Evolutionary conservation across 1,284 basidiomycete genomes (phyloP), one percentile per base, ranked within the genome.

Genomic region (Pterula multifida): DNA sequence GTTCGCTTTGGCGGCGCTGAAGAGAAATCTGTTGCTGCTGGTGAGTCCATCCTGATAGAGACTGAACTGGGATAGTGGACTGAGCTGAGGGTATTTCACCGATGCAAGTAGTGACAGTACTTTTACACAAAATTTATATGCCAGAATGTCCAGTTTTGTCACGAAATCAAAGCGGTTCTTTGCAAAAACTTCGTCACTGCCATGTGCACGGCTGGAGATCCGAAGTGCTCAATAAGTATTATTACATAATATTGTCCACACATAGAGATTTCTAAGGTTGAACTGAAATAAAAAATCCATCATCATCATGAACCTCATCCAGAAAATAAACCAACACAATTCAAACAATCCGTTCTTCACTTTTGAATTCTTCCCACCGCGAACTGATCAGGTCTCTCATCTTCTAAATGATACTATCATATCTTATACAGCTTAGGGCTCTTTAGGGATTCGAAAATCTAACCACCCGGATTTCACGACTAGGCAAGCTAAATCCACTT

Each of bases 311-410:
- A 87, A 85, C 66, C 62, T 89, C 48, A 67, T 71, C 1, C 77
- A 86, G 54, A 85, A 82, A 62, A 76, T 90, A 53, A 59, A 65
- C 1, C 55, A 61, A 13, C 67, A 71, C 51, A 54, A 64, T 22
- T 58, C 68, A 6, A 54, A 62, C 2, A 68, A 64, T 17, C 85
- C 89, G 0, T 91, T 90, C 64, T 92, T 83, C 64, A 85, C 88
- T 6, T 87, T 93, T 67, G 90, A 95, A 65, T 97, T 96, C 76
- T 98, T 98, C 63, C 94, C 94, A 26, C 93, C 94, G 2, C 78
- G 90, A 53, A 97, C 94, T 45, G 85, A 90, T 63, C 85, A 88
- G 72, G 87, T 82, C 54, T 45, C n/a, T 65, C 54, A 6, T 49
- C 19, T 53, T 46, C 49, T 45, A 39, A 32, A 57, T n/a, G n/a